A percentile compares a stretch with the other conserved stretches of the same genome.
Evolutionary conservation across 345 rosid species (phyloP).

Genomic region (Abelmoschus esculentus): DNA sequence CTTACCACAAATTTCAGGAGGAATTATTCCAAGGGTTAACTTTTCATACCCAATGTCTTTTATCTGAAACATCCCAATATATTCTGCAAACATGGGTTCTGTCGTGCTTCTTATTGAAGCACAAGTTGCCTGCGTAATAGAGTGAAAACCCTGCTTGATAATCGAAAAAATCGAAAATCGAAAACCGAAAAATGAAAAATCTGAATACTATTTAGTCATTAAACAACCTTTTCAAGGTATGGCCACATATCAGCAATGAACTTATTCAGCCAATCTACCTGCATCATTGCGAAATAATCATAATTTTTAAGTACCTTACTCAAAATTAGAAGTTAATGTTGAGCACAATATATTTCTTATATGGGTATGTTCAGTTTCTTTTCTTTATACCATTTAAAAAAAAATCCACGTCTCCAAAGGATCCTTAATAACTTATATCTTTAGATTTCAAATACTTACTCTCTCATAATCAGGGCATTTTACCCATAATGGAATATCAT

Average conservation of each 20-base stretch:
- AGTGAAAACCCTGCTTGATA: conserved; percentile 1
- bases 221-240: conserved; percentile 58
- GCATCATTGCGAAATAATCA: not conserved
- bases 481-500: conserved; percentile 70
- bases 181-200: not conserved
- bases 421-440: too few relatives aligned
- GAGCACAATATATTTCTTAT: not conserved
- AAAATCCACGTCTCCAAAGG: too few relatives aligned
- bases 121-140: conserved; percentile 46
- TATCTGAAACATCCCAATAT: conserved; percentile 40
- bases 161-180: not conserved
- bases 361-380: not conserved
- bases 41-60: conserved; percentile 46
- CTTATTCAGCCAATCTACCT: conserved; percentile 80
- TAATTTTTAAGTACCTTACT: not conserved
- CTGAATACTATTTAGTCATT: not conserved
- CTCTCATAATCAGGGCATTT: conserved; percentile 70
- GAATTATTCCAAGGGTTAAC: conserved; percentile 57
- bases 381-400: too few relatives aligned
- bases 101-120: conserved; percentile 34
- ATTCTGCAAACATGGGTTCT: conserved; percentile 53
- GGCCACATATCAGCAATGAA: conserved; percentile 66
- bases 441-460: conserved; percentile 24
- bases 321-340: too few relatives aligned
- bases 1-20: conserved; percentile 58